Percentiles rank a stretch among this genome's conserved stretches.
phyloP scores from a whole-genome alignment of 1,284 basidiomycete species.

The Ceratobasidium sp. region DNA sequence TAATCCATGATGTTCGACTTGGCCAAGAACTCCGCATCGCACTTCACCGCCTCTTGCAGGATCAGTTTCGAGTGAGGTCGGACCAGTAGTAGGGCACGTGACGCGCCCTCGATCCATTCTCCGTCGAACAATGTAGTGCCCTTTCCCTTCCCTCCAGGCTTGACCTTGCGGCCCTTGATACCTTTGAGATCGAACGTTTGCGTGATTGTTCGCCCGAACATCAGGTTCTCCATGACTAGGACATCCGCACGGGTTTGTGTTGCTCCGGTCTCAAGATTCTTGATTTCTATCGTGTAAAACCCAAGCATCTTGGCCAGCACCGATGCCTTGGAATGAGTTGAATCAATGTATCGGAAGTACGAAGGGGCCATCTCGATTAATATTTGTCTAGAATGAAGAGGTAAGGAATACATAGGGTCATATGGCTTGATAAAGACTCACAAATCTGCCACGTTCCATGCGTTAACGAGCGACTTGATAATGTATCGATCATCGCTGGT shows the following conservation, averaged over 20 bases:
- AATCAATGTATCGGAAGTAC: conserved; percentile 79
- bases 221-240: conserved; percentile 84
- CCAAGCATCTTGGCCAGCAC: conserved; percentile 79
- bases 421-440: conserved; percentile 56
- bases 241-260: conserved; percentile 75
- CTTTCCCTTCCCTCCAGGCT: conserved; percentile 58
- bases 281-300: conserved; percentile 79
- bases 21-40: conserved; percentile 76
- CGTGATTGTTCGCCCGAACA: conserved; percentile 59
- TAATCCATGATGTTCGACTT: conserved; percentile 86
- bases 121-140: conserved; percentile 72
- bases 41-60: conserved; percentile 71
- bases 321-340: conserved; percentile 70
- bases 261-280: conserved; percentile 73
- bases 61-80: conserved; percentile 75
- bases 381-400: conserved; percentile 65
- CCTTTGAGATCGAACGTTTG: conserved; percentile 84
- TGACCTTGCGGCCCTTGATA: conserved; percentile 75
- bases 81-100: conserved; percentile 66
- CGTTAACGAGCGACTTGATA: conserved; percentile 82
- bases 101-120: conserved; percentile 80
- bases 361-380: conserved; percentile 77
- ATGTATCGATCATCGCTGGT: conserved; percentile 78
- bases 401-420: not conserved
- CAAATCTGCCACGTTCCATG: conserved; percentile 86